Conservation (phyloP, 2,329 filamentous ascomycete species). For the Epichloe coenophiala region DNA sequence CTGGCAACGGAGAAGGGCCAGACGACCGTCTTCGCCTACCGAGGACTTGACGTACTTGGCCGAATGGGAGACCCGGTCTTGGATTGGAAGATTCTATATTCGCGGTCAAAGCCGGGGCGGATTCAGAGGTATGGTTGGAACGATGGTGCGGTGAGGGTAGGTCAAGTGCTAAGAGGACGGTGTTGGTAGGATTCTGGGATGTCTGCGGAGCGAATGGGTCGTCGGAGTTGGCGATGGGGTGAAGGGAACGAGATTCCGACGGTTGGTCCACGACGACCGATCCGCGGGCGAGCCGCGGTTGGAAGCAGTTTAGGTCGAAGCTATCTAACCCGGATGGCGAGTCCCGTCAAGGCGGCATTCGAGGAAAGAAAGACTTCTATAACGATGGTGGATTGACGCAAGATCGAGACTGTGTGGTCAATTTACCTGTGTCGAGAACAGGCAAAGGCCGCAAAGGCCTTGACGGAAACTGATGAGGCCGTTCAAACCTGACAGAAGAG, state of each 20-base stretch:
- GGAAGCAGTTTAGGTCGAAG: constrained; percentile 4
- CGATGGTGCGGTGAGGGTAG: constrained; percentile 11
- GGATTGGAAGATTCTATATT: constrained; percentile 28
- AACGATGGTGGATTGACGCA: neutral
- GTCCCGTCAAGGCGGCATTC: constrained; percentile 7
- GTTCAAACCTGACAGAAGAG: neutral
- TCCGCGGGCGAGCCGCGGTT: constrained; percentile 27
- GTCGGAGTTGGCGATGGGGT: constrained; percentile 40
- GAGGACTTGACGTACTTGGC: constrained; percentile 27
- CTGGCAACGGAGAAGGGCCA: constrained; percentile 24
- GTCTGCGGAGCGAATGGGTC: constrained; percentile 45
- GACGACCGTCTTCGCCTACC: constrained; percentile 41
- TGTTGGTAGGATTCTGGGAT: constrained; percentile 34
- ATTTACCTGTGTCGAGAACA: neutral
- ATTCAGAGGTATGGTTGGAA: constrained; percentile 12
- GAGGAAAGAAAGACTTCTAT: neutral
- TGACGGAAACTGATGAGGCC: neutral
- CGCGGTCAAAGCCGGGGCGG: constrained; percentile 19
- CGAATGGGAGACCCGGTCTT: constrained; percentile 13
- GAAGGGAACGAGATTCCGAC: constrained; percentile 18
- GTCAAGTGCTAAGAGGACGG: constrained; percentile 28
- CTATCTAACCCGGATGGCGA: neutral
- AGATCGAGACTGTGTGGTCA: too few species aligned
- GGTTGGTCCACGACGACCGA: constrained; percentile 28
- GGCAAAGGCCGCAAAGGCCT: neutral